Evolutionary conservation across 441 rosid genomes (phyloP), one percentile per base, ranked within the genome.

Genomic region (Hura crepitans): DNA sequence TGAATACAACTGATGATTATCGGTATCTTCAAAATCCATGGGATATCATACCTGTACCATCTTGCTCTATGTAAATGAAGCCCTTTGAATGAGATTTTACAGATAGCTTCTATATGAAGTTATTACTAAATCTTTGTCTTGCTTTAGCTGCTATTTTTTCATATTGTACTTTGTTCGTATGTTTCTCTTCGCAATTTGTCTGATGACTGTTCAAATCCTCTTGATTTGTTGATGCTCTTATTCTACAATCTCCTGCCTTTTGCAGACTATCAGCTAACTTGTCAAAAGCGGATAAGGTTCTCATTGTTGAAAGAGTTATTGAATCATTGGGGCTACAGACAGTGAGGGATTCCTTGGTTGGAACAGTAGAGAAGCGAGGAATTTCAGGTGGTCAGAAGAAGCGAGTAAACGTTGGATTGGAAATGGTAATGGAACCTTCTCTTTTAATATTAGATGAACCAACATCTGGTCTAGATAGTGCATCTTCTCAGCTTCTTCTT

Each of bases 361-460:
- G 99, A 75, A 92, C 99, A 0, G 93, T 94, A 28, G 99, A 94
- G 80, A 90, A 89, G 79, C 81, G 96, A 20, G 97, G 97, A 69
- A 92, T 94, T 75, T 94, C 99, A 50, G 99, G 97, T 74, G 97
- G 99, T 65, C 99, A 94, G 76, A 87, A 89, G 80, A 94, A 92
- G 80, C 83, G 97, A 76, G 97, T 92, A 65, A 92, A 94, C 72
- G 99, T 94, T 39, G 97, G 99, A 75, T 79, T 92, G 72, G 99
- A 92, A 79, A 92, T 94, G 97, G 96, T 92, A 56, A 92, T 94
- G 92, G 97, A 94, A 74, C 97, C 99, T 80, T 94, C 99, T 13
- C 81, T 94, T 66, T 80, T 94, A 82, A 85, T 94, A 70, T 85
- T 94, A 78, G 97, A 94, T 61, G 99, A 94, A 65, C 99, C 99